Evolutionary conservation across 352 stramenopile genomes (phyloP), one percentile per base, ranked within the genome.

Genomic region (Pythium sukuiense): DNA sequence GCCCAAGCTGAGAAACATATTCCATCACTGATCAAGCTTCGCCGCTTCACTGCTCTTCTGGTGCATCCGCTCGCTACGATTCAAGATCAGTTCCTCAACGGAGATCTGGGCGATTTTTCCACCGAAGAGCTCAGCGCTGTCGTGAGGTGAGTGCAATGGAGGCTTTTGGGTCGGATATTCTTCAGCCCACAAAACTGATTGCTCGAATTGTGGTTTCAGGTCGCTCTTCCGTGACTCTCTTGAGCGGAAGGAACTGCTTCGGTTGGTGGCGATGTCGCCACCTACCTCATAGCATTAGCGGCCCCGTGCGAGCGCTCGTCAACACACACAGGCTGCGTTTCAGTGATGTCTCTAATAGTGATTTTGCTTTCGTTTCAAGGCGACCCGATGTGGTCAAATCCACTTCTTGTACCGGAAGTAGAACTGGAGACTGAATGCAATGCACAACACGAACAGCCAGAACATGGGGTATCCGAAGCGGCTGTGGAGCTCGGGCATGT

Each of bases 381-480:
- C 5, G 12, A 2, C 1, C 55, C 18, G 4, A 33, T 32, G 16
- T 16, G 12, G 2, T 57, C 53, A 93, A 30, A 95, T 92, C 85
- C 85, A 95, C 70, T 90, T 80, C 59, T 92, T 92, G 71, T 92
- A 84, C 37, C 87, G 79, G 43, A 95, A 93, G 72, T 93, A 95
- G 29, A 93, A 67, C 67, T 91, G 85, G 46, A 93, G 61, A 9
- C 69, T 76, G 11, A 80, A 76, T 11, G 79, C 85, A 53, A 93
- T 92, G 39, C 74, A 65, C 18, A 93, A 74, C 9, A 91, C 80
- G 13, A 91, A 74, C 33, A 89, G 61, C 89, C 86, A 96, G 48
- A 96, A 97, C 43, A 94, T 77, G 2, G 71, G 71, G 65, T 96
- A 97, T 24, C 87, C 88, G 55, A 90, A 95, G 14, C 78, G 76